Conservation (phyloP, 129 eudicot genomes). For the Cynara cardunculus region DNA sequence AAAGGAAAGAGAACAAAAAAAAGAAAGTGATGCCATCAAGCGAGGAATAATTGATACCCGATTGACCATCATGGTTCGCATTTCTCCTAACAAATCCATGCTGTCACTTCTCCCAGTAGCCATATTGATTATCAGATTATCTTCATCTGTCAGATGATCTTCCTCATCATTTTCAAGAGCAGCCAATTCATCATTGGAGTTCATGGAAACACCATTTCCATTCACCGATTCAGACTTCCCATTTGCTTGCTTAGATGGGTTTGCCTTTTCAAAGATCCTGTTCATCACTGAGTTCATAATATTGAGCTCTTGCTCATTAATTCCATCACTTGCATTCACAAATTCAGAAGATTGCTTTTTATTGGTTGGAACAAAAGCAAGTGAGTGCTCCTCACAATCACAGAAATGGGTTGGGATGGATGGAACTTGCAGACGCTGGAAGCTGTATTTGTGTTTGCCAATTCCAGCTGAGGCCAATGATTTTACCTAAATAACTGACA, state of each 20-base stretch:
- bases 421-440: constrained; percentile 77
- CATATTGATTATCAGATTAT: constrained; percentile 59
- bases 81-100: constrained; percentile 25
- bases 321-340: constrained; percentile 40
- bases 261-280: constrained; percentile 53
- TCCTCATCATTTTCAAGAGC: constrained; percentile 31
- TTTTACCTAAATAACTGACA: constrained; percentile 51
- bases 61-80: constrained; percentile 27
- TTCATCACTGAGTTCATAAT: constrained; percentile 72
- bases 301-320: constrained; percentile 58
- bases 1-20: not conserved
- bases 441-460: constrained; percentile 98
- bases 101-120: constrained; percentile 39
- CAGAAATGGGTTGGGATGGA: constrained; percentile 74
- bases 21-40: not conserved
- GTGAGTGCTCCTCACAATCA: constrained; percentile 82
- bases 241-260: constrained; percentile 16
- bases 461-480: constrained; percentile 69
- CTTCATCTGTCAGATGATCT: constrained; percentile 63
- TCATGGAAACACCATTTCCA: not conserved
- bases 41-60: constrained; percentile 29
- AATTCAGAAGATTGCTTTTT: constrained; percentile 21
- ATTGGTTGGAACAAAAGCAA: constrained; percentile 25
- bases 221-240: constrained; percentile 11
- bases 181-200: constrained; percentile 23